Conservation (phyloP, 345 rosid genomes). For the Acer yangbiense region DNA sequence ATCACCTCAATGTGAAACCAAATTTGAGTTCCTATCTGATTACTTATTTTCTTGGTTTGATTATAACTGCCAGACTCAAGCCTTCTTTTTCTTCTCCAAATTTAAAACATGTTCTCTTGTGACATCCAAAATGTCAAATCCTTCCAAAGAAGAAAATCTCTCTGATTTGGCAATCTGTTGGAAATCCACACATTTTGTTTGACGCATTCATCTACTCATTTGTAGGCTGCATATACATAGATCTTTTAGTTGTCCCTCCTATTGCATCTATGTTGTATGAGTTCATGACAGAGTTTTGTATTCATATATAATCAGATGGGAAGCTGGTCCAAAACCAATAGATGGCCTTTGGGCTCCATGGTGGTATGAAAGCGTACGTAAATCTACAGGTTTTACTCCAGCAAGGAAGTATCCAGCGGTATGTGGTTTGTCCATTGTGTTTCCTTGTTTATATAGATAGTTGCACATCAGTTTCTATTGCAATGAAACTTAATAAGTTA, state of each 20-base stretch:
- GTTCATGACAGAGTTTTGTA: constrained; percentile 13
- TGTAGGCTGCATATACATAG: constrained; percentile 1
- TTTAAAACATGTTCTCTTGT: not conserved
- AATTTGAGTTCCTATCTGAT: not conserved
- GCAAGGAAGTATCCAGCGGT: constrained; percentile 62
- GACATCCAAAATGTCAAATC: not conserved
- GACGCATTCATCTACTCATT: not conserved
- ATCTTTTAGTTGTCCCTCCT: not conserved
- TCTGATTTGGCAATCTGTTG: not conserved
- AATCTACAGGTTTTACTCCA: constrained; percentile 60
- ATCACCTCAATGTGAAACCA: not conserved
- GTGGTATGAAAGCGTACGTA: constrained; percentile 77
- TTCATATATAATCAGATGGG: constrained; percentile 60
- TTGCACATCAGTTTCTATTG: constrained; percentile 13
- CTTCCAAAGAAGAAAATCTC: not conserved
- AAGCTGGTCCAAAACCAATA: constrained; percentile 81
- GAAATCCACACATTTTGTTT: not conserved
- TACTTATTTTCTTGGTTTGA: not conserved
- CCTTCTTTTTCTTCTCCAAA: not conserved
- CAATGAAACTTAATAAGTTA: constrained; percentile 2
- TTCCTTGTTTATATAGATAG: not conserved
- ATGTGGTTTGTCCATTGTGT: constrained; percentile 24
- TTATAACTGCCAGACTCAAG: not conserved
- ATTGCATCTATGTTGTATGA: not conserved
- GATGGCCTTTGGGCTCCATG: constrained; percentile 90